Base-by-base conservation (phyloP, 768 basidiomycete species). In the Tephrocybe sp. region DNA sequence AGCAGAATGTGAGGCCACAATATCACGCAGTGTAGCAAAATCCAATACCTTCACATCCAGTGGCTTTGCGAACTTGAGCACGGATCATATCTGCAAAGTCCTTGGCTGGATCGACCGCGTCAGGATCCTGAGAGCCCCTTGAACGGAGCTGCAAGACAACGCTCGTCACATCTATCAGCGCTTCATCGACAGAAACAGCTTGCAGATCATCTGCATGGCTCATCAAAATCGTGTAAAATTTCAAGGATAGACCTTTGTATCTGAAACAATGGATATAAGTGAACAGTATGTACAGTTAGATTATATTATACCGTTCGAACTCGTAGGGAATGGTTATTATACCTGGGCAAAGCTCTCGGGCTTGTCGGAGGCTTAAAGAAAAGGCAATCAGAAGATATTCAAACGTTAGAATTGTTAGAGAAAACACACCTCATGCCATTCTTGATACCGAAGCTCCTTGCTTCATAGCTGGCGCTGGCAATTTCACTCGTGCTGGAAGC, bases 151-250 rank as follows among this genome's bases (percentile, higher is more conserved):
- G 76, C 11, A 70, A 73, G 34, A 90, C 78, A 0, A 77, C 73
- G 3, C 70, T 77, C 0, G 90, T 86, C 14, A 95, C 91, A 51
- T 98, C 95, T 53, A 98, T 84, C 20, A 98, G 77, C 0, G 93
- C 96, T 65, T 99, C 97, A 54, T 99, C 97, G 4, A 98, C 90
- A 1, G 93, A 96, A 14, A 98, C 95, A 1, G 95, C 94, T 69
- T 98, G 87, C 2, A 98, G 74, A 58, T 94, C 92, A 60, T 97
- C 92, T 20, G 93, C 91, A 62, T 89, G 84, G 0, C 79, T 73
- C 85, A 98, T 90, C 26, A 98, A 77, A 48, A 97, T 88, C 4
- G 90, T 93, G 68, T 99, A 98, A 66, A 98, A 98, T 32, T 86
- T 78, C 45, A 94, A 68, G 0, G 96, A 94, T 48, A 86, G 74